Evolutionary conservation across 2,329 filamentous ascomycete genomes (phyloP).

Genomic region (Coleophoma eucalyptorum): DNA sequence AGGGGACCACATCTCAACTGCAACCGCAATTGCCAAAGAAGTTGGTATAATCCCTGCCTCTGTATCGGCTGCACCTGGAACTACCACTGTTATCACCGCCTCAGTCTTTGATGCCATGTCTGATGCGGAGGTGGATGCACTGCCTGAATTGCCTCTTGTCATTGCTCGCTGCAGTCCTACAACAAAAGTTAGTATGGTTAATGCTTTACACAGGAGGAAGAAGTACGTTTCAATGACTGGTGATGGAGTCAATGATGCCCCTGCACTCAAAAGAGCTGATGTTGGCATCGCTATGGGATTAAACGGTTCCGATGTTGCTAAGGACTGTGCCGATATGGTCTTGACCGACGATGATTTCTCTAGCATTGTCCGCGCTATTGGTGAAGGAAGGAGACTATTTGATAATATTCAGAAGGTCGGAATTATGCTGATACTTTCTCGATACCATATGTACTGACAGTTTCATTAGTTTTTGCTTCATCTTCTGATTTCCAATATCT

Average conservation of each 20-base stretch:
- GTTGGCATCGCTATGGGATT: constrained; percentile 74
- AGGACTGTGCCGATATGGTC: constrained; percentile 83
- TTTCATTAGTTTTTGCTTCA: constrained; percentile 52
- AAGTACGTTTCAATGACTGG: constrained; percentile 70
- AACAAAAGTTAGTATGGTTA: constrained; percentile 73
- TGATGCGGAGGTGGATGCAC: constrained; percentile 57
- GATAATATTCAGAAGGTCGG: constrained; percentile 72
- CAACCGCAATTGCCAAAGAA: constrained; percentile 60
- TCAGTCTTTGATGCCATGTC: constrained; percentile 59
- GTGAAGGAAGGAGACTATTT: constrained; percentile 64
- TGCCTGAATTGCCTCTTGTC: constrained; percentile 61
- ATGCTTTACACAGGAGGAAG: constrained; percentile 65
- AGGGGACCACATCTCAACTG: constrained; percentile 65
- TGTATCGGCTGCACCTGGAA: constrained; percentile 19
- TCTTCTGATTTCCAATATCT: constrained; percentile 66
- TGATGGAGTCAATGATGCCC: constrained; percentile 71
- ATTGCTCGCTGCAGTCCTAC: constrained; percentile 66
- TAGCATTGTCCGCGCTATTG: constrained; percentile 67
- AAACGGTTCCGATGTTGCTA: constrained; percentile 67
- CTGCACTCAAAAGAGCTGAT: constrained; percentile 66
- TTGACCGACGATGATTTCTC: constrained; percentile 87
- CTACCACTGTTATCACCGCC: constrained; percentile 51
- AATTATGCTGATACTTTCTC: background rate
- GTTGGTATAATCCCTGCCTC: constrained; percentile 51
- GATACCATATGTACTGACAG: background rate